These are phyloP conservation scores for Myxozyma neotropica DNA, from an alignment of 805 yeast species.

Conservation along the genomic window DNA sequence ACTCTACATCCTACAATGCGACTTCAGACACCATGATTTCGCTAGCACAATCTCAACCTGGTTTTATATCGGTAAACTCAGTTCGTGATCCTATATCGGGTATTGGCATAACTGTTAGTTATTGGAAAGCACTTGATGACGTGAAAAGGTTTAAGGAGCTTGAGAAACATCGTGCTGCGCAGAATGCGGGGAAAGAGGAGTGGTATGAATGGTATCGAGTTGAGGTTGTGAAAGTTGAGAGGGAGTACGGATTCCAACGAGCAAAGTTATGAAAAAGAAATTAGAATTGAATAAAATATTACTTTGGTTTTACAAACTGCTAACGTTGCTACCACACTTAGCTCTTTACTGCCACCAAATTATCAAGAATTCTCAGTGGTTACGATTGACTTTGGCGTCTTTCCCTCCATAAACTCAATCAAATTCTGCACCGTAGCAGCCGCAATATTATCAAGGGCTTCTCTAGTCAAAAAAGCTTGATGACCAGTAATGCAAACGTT, in stretches of 20 bases:
- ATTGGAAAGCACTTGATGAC: conserved; percentile 15
- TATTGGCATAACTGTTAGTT: conserved; percentile 11
- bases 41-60: conserved; percentile 8
- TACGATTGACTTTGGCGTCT: conserved; percentile 11
- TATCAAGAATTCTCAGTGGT: conserved; percentile 5
- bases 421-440: conserved; percentile 33
- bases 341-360: too few species aligned
- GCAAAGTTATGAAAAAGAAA: not conserved
- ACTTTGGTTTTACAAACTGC: not conserved
- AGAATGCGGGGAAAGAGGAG: not conserved
- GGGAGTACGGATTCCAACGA: not conserved
- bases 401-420: conserved; percentile 16
- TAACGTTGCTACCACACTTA: too few species aligned
- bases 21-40: not conserved
- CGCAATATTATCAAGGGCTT: conserved; percentile 37
- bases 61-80: conserved; percentile 8
- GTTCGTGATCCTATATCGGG: not conserved
- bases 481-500: conserved; percentile 41
- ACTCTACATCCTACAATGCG: not conserved
- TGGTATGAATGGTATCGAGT: conserved; percentile 7
- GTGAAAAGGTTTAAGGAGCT: not conserved
- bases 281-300: too few species aligned
- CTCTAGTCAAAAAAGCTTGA: conserved; percentile 39
- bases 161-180: conserved; percentile 1
- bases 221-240: not conserved